These are phyloP conservation scores for Hirsutella thompsonii DNA, from an alignment of 2,329 filamentous ascomycete genomes.

Conservation along the genomic window DNA sequence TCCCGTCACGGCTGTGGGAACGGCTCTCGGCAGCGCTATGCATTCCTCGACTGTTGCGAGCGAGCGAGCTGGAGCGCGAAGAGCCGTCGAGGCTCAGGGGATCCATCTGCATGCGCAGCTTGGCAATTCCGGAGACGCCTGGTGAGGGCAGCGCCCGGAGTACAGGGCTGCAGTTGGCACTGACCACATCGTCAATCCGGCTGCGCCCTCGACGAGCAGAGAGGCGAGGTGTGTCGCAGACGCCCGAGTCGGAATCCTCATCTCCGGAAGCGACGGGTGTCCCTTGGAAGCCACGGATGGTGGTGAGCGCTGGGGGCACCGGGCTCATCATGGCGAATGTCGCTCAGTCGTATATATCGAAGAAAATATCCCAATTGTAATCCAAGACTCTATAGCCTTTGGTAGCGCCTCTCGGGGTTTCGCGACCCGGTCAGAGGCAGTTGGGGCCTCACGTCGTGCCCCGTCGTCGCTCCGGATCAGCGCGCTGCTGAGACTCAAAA, in stretches of 20 bases:
- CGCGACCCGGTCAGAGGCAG: not conserved
- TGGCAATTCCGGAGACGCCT: constrained; percentile 62
- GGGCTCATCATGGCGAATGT: constrained; percentile 29
- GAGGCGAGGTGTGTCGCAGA: constrained; percentile 23
- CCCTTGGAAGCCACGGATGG: constrained; percentile 43
- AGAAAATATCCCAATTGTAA: no score
- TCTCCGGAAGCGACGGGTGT: constrained; percentile 42
- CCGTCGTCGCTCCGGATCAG: constrained; percentile 46
- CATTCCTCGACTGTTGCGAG: constrained; percentile 28
- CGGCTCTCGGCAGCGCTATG: constrained; percentile 45
- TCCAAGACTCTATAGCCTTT: no score
- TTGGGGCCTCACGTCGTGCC: constrained; percentile 28
- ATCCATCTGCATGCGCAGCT: constrained; percentile 70
- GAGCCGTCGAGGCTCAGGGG: constrained; percentile 52
- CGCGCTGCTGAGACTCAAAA: constrained; percentile 37
- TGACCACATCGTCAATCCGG: constrained; percentile 43
- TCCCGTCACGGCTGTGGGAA: constrained; percentile 41
- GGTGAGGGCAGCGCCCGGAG: constrained; percentile 40
- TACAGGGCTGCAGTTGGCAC: constrained; percentile 49
- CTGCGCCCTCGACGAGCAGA: constrained; percentile 25
- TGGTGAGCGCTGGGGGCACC: constrained; percentile 36
- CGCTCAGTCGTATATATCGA: not conserved
- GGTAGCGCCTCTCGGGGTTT: not conserved
- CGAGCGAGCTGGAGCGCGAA: constrained; percentile 43
- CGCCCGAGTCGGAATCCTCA: constrained; percentile 40